Evolutionary conservation across 2,329 filamentous ascomycete species (phyloP).

Genomic region (Botrytis fabae): DNA sequence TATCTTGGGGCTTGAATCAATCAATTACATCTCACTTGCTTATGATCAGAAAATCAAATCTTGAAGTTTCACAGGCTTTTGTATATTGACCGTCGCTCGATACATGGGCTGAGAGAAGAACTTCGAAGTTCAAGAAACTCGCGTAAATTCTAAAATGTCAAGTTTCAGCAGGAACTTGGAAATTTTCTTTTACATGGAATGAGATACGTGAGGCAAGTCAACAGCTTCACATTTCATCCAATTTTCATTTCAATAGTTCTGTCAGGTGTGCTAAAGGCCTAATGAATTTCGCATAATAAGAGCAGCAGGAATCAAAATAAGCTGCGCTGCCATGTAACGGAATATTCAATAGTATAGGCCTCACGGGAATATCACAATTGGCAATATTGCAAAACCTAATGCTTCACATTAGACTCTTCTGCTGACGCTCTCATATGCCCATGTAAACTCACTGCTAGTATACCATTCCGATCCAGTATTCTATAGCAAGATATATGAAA

Average conservation of each 20-base stretch:
- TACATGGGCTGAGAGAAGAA: not conserved
- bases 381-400: not conserved
- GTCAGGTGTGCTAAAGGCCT: too few relatives aligned
- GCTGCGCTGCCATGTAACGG: not conserved
- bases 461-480: not conserved
- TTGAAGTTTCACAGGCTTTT: not conserved
- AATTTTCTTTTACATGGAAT: not conserved
- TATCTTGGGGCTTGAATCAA: not conserved
- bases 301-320: not conserved
- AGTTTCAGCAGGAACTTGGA: not conserved
- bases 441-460: not conserved
- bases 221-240: too few relatives aligned
- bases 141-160: not conserved
- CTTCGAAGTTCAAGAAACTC: not conserved
- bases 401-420: not conserved
- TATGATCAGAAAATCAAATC: not conserved
- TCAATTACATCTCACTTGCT: not conserved
- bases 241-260: too few relatives aligned
- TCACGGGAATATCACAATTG: not conserved
- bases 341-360: fast-evolving
- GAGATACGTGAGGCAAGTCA: not conserved
- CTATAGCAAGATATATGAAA: not conserved
- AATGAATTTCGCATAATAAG: too few relatives aligned
- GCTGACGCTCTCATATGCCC: fast-evolving
- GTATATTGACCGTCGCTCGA: not conserved